phyloP scores from a whole-genome alignment of 2,329 filamentous ascomycete genomes.

The Bipolaris victoriae region DNA sequence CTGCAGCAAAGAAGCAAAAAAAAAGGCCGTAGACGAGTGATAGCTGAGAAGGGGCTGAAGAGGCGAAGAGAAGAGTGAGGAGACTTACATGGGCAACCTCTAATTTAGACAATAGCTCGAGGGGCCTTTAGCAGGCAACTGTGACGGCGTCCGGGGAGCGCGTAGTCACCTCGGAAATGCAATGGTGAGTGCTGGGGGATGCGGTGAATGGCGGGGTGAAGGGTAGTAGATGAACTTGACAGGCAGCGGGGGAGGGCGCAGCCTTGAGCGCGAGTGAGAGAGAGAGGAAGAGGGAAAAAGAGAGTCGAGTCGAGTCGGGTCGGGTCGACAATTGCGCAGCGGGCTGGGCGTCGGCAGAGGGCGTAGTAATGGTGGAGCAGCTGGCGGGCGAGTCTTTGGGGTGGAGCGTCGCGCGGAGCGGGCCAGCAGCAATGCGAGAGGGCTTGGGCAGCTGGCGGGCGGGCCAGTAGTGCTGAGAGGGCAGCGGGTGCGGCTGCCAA shows the following conservation, averaged over 20 bases:
- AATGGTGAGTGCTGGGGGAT: slow-evolving; percentile 18
- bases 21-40: neutral
- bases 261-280: neutral
- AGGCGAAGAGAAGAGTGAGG: neutral
- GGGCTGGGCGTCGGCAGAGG: slow-evolving; percentile 13
- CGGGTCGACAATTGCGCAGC: neutral
- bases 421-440: slow-evolving; percentile 22
- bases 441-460: slow-evolving; percentile 18
- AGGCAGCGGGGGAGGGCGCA: slow-evolving; percentile 14
- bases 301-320: neutral
- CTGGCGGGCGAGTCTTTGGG: neutral
- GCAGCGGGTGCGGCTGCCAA: slow-evolving; percentile 17
- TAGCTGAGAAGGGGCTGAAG: neutral
- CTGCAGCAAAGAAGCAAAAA: slow-evolving; percentile 1
- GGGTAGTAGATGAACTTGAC: slow-evolving; percentile 18
- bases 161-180: slow-evolving; percentile 14
- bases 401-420: slow-evolving; percentile 16
- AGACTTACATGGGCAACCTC: slow-evolving; percentile 35
- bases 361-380: neutral
- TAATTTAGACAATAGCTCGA: slow-evolving; percentile 26
- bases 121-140: slow-evolving; percentile 11
- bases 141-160: slow-evolving; percentile 17
- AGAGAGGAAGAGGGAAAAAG: neutral
- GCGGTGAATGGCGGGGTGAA: slow-evolving; percentile 42
- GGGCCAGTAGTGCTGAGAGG: slow-evolving; percentile 20